Conservation (phyloP, 345 rosid species). For the Salix suchowensis region DNA sequence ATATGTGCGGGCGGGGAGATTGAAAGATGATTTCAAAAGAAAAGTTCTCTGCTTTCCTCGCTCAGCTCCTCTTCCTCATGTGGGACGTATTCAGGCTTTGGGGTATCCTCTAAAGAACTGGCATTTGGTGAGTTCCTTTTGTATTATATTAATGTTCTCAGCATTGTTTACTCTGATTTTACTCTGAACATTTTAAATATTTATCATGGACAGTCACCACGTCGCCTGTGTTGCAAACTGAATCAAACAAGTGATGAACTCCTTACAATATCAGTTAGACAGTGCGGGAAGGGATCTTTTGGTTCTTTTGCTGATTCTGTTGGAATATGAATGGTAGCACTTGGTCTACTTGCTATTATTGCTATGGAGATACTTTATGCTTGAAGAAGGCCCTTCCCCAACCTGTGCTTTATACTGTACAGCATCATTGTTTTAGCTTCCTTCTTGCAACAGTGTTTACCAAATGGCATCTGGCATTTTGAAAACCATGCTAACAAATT, state of each 20-base stretch:
- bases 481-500: constrained; percentile 22
- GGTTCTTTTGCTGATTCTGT: constrained; percentile 43
- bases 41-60: constrained; percentile 70
- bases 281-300: constrained; percentile 52
- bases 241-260: constrained; percentile 38
- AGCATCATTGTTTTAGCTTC: constrained; percentile 5
- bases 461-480: constrained; percentile 24
- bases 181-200: background rate
- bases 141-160: background rate
- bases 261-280: constrained; percentile 61
- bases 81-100: constrained; percentile 53
- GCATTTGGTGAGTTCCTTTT: constrained; percentile 63
- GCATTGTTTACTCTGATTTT: background rate
- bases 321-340: constrained; percentile 26
- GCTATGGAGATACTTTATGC: constrained; percentile 22
- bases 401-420: constrained; percentile 22
- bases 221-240: constrained; percentile 74
- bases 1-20: constrained; percentile 38
- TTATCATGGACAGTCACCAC: constrained; percentile 50
- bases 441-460: constrained; percentile 9
- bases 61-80: constrained; percentile 51
- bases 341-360: constrained; percentile 5
- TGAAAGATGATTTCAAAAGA: constrained; percentile 58
- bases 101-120: constrained; percentile 58
- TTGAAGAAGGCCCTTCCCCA: constrained; percentile 24